A percentile compares a stretch with the other conserved stretches of the same genome.
Evolutionary conservation across 2,329 filamentous ascomycete species (phyloP).

Genomic region (Aspergillus amoenus): DNA sequence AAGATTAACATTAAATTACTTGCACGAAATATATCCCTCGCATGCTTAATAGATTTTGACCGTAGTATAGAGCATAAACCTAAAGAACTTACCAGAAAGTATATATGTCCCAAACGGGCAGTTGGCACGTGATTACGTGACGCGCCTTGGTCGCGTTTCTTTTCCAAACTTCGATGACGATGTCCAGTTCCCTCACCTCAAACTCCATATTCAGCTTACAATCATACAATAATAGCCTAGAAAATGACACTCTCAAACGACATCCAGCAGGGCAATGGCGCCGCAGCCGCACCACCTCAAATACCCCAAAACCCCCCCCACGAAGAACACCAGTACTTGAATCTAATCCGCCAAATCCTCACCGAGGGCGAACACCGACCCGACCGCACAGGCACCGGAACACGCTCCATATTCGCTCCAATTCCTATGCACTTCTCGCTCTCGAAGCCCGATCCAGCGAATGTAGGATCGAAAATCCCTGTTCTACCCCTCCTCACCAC

Average conservation of each 20-base stretch:
- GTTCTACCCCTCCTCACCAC: slow-evolving; percentile 93
- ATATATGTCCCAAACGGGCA: background rate
- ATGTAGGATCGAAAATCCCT: slow-evolving; percentile 48
- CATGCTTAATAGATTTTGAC: too few relatives aligned
- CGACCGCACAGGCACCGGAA: slow-evolving; percentile 92
- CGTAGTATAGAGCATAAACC: too few relatives aligned
- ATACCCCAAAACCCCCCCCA: slow-evolving; percentile 49
- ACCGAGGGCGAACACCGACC: slow-evolving; percentile 80
- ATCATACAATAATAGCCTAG: background rate
- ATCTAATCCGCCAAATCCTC: slow-evolving; percentile 83
- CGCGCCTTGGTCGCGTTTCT: slow-evolving; percentile 27
- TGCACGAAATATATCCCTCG: background rate
- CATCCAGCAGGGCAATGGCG: too few relatives aligned
- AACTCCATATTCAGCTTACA: background rate
- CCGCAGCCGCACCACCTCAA: slow-evolving; percentile 8
- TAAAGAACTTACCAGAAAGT: background rate
- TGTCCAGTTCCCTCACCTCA: background rate
- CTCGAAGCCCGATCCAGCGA: slow-evolving; percentile 52
- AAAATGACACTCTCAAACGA: slow-evolving; percentile 3
- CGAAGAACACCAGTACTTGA: slow-evolving; percentile 92
- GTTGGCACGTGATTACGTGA: slow-evolving; percentile 27
- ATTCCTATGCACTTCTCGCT: slow-evolving; percentile 83
- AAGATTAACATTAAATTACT: slow-evolving; percentile 18
- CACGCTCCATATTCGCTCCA: slow-evolving; percentile 84
- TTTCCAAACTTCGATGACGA: background rate